Evolutionary conservation across 2,329 filamentous ascomycete species (phyloP).

Genomic region (Apiospora pterosperma): DNA sequence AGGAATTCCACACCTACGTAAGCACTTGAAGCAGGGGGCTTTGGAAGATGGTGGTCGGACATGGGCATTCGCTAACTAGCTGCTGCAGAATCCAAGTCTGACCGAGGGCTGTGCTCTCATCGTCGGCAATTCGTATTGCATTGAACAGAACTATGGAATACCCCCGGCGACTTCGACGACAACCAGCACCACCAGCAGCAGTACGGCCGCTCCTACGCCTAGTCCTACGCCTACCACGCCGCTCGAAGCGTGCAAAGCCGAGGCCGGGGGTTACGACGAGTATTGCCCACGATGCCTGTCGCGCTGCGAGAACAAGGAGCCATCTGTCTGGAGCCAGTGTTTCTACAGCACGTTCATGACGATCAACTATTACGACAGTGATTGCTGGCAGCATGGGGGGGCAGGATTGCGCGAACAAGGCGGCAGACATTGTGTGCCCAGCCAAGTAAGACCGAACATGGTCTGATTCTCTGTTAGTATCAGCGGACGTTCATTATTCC

Average conservation of each 20-base stretch:
- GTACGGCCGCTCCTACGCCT: neutral
- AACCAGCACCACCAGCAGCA: neutral
- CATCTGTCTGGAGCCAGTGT: neutral
- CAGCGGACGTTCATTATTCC: too few relatives aligned
- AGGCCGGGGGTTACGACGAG: too few relatives aligned
- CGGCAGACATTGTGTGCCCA: too few relatives aligned
- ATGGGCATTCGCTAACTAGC: neutral
- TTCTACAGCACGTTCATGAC: neutral
- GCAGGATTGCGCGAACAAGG: too few relatives aligned
- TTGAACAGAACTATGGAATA: conserved; percentile 6
- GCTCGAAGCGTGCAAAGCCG: neutral
- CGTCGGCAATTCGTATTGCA: conserved; percentile 8
- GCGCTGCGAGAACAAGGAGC: neutral
- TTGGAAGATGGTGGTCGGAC: too few relatives aligned
- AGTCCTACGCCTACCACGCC: conserved; percentile 1
- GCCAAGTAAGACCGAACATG: too few relatives aligned
- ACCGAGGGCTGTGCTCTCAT: neutral
- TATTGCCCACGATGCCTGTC: neutral
- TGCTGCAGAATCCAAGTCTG: conserved; percentile 5
- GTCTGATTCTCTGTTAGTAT: too few relatives aligned
- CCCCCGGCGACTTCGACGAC: neutral
- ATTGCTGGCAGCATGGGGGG: neutral
- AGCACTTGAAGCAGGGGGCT: neutral
- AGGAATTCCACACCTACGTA: conserved; percentile 3
- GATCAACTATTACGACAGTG: neutral